phyloP scores from a whole-genome alignment of 2,329 filamentous ascomycete genomes.

The Ramichloridium luteum region DNA sequence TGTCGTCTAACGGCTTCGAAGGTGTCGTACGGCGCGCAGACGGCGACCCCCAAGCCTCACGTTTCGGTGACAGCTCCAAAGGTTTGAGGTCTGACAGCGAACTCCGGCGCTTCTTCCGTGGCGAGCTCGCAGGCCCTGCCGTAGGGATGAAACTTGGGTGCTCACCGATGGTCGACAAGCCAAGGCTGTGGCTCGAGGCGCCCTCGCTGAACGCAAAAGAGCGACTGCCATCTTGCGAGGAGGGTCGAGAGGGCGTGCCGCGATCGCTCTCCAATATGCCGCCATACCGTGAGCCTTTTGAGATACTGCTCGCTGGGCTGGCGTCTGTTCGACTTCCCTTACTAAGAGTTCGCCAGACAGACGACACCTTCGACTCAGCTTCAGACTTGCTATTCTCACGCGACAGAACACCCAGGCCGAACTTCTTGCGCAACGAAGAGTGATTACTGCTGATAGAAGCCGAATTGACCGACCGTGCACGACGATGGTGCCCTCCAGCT shows the following conservation, averaged over 20 bases:
- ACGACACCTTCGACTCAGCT: slow-evolving; percentile 56
- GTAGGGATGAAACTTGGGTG: slow-evolving; percentile 33
- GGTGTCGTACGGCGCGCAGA: slow-evolving; percentile 13
- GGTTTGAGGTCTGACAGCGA: slow-evolving; percentile 76
- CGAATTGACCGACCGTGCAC: slow-evolving; percentile 49
- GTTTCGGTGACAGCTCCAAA: slow-evolving; percentile 40
- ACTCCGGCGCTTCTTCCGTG: slow-evolving; percentile 73
- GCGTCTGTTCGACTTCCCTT: slow-evolving; percentile 55
- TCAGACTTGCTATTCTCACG: slow-evolving; percentile 68
- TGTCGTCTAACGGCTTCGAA: slow-evolving; percentile 15
- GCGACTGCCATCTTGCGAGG: slow-evolving; percentile 42
- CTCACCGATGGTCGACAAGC: slow-evolving; percentile 40
- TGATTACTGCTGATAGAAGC: slow-evolving; percentile 75
- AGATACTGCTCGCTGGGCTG: slow-evolving; percentile 51
- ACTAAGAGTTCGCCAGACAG: slow-evolving; percentile 78
- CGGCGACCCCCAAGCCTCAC: slow-evolving; percentile 14
- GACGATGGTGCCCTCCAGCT: slow-evolving; percentile 27
- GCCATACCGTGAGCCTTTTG: slow-evolving; percentile 52
- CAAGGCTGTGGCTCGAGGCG: slow-evolving; percentile 17
- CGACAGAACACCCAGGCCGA: slow-evolving; percentile 61
- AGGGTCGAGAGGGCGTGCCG: slow-evolving; percentile 37
- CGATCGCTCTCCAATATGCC: slow-evolving; percentile 57
- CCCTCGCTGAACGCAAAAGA: slow-evolving; percentile 30
- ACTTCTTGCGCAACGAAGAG: slow-evolving; percentile 72
- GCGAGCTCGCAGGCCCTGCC: no score